Evolutionary conservation across 2,329 filamentous ascomycete species (phyloP).

Genomic region (Onygenales sp.): DNA sequence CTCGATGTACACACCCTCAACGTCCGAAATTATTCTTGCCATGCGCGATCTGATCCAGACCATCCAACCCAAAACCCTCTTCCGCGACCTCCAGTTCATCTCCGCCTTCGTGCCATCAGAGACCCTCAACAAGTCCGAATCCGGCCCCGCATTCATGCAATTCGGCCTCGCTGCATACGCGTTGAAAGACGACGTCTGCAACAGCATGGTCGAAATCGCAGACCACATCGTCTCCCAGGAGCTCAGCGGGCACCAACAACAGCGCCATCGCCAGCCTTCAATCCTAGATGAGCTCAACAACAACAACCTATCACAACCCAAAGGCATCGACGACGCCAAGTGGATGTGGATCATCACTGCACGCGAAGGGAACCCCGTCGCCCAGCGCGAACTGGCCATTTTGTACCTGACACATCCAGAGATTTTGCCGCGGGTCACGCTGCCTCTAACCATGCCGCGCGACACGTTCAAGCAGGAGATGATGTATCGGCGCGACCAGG

Average conservation of each 20-base stretch:
- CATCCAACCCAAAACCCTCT: conserved; percentile 68
- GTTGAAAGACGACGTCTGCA: conserved; percentile 78
- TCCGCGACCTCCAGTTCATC: conserved; percentile 68
- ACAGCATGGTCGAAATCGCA: conserved; percentile 69
- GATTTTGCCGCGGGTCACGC: conserved; percentile 65
- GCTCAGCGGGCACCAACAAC: conserved; percentile 24
- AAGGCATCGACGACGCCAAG: conserved; percentile 60
- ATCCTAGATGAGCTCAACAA: conserved; percentile 20
- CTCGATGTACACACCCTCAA: conserved; percentile 39
- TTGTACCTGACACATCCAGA: conserved; percentile 91
- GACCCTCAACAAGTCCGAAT: conserved; percentile 48
- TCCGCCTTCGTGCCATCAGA: conserved; percentile 51
- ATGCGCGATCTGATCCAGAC: conserved; percentile 58
- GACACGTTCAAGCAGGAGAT: conserved; percentile 87
- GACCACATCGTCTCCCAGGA: conserved; percentile 57
- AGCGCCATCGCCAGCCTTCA: conserved; percentile 18
- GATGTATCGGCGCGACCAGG: conserved; percentile 56
- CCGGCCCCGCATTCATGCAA: conserved; percentile 78
- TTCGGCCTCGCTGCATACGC: conserved; percentile 79
- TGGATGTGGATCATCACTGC: conserved; percentile 89
- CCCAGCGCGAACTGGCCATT: conserved; percentile 85
- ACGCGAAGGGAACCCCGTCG: conserved; percentile 79
- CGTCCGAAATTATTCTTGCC: conserved; percentile 57
- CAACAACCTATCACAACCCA: conserved; percentile 4
- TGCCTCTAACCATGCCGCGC: conserved; percentile 72